Evolutionary conservation across 768 basidiomycete genomes (phyloP).

Genomic region (Podaxis sp.): DNA sequence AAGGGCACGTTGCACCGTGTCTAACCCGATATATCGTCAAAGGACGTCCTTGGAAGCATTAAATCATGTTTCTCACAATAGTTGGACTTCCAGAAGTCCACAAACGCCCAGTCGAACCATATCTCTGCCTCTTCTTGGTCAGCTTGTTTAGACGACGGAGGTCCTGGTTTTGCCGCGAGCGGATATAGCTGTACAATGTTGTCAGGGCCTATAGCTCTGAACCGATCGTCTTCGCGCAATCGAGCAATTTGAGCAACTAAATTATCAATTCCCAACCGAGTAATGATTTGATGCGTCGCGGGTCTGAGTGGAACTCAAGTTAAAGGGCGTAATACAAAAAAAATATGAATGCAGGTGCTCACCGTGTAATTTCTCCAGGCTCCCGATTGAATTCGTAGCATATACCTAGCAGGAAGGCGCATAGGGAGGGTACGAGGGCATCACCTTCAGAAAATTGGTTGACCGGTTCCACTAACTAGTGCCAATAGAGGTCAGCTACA

Average conservation of each 20-base stretch:
- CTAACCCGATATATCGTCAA: constrained; percentile 34
- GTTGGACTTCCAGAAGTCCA: constrained; percentile 98
- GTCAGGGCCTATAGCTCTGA: constrained; percentile 88
- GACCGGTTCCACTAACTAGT: constrained; percentile 90
- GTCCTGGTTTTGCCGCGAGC: constrained; percentile 30
- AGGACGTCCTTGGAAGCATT: neutral
- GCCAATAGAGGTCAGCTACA: neutral
- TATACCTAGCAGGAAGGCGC: constrained; percentile 87
- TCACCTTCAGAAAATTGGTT: constrained; percentile 88
- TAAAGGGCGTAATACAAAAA: neutral
- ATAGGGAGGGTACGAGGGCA: constrained; percentile 84
- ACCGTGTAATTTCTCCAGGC: constrained; percentile 95
- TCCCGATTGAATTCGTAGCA: constrained; percentile 97
- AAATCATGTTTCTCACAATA: constrained; percentile 62
- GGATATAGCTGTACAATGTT: constrained; percentile 66
- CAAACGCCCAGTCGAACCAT: constrained; percentile 98
- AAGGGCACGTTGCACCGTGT: constrained; percentile 75
- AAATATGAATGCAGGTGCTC: constrained; percentile 20
- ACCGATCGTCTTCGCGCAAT: constrained; percentile 89
- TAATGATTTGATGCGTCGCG: constrained; percentile 87
- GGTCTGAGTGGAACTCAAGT: constrained; percentile 41
- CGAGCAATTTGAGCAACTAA: constrained; percentile 85
- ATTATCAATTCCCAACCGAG: constrained; percentile 86
- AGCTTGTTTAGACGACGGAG: constrained; percentile 35
- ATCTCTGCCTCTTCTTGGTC: constrained; percentile 73